phyloP scores from a whole-genome alignment of 345 rosid genomes.

The Syzygium grande region DNA sequence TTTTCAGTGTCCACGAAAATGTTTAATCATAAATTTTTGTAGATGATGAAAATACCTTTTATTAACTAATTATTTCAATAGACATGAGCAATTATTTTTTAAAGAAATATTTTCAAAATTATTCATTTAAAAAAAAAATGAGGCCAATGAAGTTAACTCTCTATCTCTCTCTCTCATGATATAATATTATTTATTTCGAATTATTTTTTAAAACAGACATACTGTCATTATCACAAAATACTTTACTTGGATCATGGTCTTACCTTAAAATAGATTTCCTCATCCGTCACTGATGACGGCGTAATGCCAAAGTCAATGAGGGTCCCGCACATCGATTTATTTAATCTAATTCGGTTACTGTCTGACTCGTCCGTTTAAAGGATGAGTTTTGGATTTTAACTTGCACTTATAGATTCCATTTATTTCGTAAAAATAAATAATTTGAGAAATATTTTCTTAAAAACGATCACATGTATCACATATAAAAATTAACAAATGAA shows the following conservation, averaged over 20 bases:
- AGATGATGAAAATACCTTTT: too few species aligned
- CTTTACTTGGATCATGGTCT: background rate
- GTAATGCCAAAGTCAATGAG: fast-evolving
- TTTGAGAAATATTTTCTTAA: too few species aligned
- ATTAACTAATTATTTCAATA: too few species aligned
- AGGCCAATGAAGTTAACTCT: background rate
- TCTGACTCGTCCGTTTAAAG: fast-evolving
- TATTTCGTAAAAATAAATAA: too few species aligned
- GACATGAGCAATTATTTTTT: too few species aligned
- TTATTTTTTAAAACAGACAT: background rate
- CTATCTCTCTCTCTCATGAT: background rate
- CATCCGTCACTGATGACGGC: fast-evolving
- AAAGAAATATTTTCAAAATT: too few species aligned
- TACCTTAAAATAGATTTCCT: fast-evolving
- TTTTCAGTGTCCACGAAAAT: too few species aligned
- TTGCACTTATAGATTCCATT: background rate
- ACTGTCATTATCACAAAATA: background rate
- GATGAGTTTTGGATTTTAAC: background rate
- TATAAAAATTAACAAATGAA: too few species aligned
- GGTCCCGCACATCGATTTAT: fast-evolving
- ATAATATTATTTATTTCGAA: fast-evolving
- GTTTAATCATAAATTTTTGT: too few species aligned
- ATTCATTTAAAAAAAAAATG: too few species aligned
- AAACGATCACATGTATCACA: too few species aligned
- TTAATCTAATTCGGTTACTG: fast-evolving